phyloP scores from a whole-genome alignment of 352 stramenopile species.

The Pythium rishiriense region DNA sequence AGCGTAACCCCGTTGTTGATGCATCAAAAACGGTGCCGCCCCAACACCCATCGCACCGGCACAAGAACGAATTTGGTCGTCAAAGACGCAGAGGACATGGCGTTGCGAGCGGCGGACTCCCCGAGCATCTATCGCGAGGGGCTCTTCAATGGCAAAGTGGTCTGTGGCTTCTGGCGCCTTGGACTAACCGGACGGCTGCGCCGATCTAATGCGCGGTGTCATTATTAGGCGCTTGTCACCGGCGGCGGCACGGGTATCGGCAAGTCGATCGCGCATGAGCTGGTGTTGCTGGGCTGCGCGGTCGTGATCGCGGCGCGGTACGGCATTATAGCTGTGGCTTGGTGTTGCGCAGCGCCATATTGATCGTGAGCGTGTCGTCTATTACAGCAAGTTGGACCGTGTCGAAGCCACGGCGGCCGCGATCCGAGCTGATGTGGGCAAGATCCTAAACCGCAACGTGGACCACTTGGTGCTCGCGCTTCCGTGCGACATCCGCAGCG shows the following conservation, averaged over 20 bases:
- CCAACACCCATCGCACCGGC: conserved; percentile 11
- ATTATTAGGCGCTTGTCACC: conserved; percentile 59
- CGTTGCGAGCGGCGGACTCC: conserved; percentile 37
- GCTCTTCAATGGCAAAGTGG: conserved; percentile 65
- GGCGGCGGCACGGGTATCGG: conserved; percentile 81
- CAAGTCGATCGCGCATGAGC: conserved; percentile 69
- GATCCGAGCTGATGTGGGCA: conserved; percentile 43
- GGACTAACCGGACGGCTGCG: no score
- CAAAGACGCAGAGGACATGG: conserved; percentile 9
- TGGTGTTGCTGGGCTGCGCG: conserved; percentile 62
- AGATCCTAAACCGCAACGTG: conserved; percentile 23
- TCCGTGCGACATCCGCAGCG: conserved; percentile 60
- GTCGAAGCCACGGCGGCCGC: conserved; percentile 50
- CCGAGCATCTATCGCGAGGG: conserved; percentile 53
- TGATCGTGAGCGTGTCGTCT: background rate
- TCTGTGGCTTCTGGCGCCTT: conserved; percentile 18
- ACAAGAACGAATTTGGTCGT: background rate
- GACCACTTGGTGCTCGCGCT: conserved; percentile 41
- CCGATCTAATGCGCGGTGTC: background rate
- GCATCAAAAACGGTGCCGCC: conserved; percentile 14
- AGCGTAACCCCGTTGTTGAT: conserved; percentile 19
- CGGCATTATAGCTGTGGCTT: background rate
- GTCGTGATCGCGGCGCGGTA: conserved; percentile 70
- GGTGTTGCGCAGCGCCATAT: no score
- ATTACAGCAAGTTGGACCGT: conserved; percentile 53